Conservation (phyloP, 306 rosid species). For the Cicer arietinum region DNA sequence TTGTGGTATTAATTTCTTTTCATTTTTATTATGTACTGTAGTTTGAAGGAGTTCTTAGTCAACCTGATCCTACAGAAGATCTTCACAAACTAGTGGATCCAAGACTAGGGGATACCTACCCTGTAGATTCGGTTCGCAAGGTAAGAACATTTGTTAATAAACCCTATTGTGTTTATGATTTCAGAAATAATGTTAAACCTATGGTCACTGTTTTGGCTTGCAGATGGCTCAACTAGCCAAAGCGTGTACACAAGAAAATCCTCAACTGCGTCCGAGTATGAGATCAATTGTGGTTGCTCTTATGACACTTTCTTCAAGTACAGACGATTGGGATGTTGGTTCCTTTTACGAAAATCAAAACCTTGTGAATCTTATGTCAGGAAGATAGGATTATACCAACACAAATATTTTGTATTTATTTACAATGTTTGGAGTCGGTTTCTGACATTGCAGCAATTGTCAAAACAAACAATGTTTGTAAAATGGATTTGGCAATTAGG, state of each 20-base stretch:
- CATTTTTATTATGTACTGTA: conserved; percentile 46
- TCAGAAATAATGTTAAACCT: conserved; percentile 12
- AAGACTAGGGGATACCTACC: conserved; percentile 82
- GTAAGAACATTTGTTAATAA: conserved; percentile 51
- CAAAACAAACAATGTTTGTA: conserved; percentile 22
- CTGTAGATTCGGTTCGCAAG: conserved; percentile 82
- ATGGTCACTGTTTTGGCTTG: conserved; percentile 43
- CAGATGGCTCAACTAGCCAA: conserved; percentile 90
- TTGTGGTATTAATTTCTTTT: background rate
- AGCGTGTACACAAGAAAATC: conserved; percentile 83
- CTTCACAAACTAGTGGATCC: conserved; percentile 76
- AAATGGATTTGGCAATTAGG: conserved; percentile 24
- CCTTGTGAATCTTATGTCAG: conserved; percentile 82
- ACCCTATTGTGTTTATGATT: background rate
- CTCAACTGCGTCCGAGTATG: conserved; percentile 92
- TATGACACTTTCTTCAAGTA: conserved; percentile 84
- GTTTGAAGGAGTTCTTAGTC: conserved; percentile 79
- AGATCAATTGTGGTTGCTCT: conserved; percentile 94
- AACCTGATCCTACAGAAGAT: conserved; percentile 67
- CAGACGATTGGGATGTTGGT: conserved; percentile 87
- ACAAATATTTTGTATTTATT: conserved; percentile 3
- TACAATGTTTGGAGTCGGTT: conserved; percentile 30
- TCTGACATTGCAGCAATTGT: conserved; percentile 9
- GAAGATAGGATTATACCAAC: conserved; percentile 62
- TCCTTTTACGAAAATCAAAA: conserved; percentile 77